Conservation (phyloP, 2,329 filamentous ascomycete genomes). For the Cryphonectria carpinicola region DNA sequence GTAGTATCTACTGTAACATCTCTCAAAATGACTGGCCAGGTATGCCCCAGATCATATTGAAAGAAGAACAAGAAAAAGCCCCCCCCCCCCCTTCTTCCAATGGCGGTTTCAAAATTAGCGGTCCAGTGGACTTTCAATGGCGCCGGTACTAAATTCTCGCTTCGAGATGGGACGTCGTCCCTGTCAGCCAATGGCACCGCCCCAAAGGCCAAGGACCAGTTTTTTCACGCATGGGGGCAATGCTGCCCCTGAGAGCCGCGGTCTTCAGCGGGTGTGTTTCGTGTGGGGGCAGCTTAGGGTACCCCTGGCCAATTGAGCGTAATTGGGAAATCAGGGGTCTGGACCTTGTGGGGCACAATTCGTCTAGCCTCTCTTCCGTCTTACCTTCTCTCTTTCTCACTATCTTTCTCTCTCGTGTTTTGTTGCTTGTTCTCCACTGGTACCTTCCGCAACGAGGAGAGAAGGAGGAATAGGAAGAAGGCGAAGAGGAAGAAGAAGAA, state of each 20-base stretch:
- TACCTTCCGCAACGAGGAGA: not conserved
- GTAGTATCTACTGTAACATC: not conserved
- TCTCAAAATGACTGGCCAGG: not conserved
- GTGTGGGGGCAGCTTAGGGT: conserved; percentile 21
- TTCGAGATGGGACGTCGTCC: conserved; percentile 10
- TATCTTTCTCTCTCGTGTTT: not conserved
- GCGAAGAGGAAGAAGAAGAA: not conserved
- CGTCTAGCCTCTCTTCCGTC: conserved; percentile 16
- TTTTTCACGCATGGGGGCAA: conserved; percentile 1
- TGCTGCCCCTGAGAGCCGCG: conserved; percentile 24
- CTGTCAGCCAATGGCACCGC: conserved; percentile 20
- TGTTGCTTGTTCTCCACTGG: conserved; percentile 20
- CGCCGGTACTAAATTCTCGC: conserved; percentile 7
- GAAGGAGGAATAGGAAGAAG: not conserved
- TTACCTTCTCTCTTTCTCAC: not conserved
- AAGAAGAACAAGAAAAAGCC: not conserved
- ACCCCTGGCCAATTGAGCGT: conserved; percentile 14
- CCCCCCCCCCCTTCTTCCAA: not conserved
- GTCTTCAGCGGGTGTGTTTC: conserved; percentile 20
- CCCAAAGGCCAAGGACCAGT: conserved; percentile 12
- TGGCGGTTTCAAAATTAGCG: conserved; percentile 16
- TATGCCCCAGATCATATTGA: not conserved
- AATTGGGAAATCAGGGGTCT: conserved; percentile 26
- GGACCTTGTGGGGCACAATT: conserved; percentile 9
- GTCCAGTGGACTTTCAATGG: conserved; percentile 7